Percentiles rank a stretch among this genome's conserved stretches.
Evolutionary conservation across 2,329 filamentous ascomycete species (phyloP).

Genomic region (Paraphaeosphaeria minitans): DNA sequence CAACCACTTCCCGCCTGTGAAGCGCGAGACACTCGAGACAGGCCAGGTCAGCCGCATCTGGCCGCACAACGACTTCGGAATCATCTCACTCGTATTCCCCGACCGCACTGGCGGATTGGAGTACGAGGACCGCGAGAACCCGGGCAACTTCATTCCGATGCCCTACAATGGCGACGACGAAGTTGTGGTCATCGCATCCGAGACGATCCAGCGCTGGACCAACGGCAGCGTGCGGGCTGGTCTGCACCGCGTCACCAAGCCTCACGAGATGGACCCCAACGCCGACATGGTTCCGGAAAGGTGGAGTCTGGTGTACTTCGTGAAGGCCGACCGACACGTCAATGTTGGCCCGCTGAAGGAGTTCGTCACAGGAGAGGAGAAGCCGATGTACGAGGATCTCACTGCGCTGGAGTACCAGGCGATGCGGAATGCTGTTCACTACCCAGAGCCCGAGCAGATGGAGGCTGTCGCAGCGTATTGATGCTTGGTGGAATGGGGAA

Average conservation of each 20-base stretch:
- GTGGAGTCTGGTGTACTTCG: conserved; percentile 42
- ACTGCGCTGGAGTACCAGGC: conserved; percentile 9
- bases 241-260: conserved; percentile 42
- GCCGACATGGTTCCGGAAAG: conserved; percentile 27
- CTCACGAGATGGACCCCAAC: conserved; percentile 8
- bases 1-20: conserved; percentile 2
- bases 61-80: conserved; percentile 22
- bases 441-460: neutral
- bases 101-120: conserved; percentile 36
- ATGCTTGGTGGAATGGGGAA: neutral
- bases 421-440: neutral
- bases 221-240: conserved; percentile 43
- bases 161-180: conserved; percentile 17
- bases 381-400: conserved; percentile 2
- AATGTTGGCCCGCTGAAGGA: conserved; percentile 1
- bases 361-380: neutral
- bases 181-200: conserved; percentile 50
- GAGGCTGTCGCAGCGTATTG: neutral
- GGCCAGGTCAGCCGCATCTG: conserved; percentile 14
- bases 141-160: conserved; percentile 12
- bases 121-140: conserved; percentile 29
- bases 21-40: conserved; percentile 10
- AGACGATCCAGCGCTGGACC: conserved; percentile 49
- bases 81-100: conserved; percentile 1
- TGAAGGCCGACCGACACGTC: conserved; percentile 34